Evolutionary conservation across 148 eudicot genomes (phyloP).

Genomic region (Amaranthus cruentus): DNA sequence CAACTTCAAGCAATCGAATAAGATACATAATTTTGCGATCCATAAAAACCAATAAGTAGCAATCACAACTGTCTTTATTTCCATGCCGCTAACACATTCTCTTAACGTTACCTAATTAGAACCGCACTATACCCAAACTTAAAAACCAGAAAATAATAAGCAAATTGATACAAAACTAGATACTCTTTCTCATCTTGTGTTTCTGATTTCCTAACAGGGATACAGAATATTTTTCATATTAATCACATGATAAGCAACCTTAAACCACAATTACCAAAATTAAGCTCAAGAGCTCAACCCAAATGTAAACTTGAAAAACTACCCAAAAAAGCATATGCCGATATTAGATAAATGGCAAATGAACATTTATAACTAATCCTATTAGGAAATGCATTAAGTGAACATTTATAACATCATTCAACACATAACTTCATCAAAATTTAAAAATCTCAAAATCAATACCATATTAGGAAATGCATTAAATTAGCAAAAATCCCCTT

Average conservation of each 20-base stretch:
- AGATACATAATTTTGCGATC: background rate
- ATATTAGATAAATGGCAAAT: too few relatives aligned
- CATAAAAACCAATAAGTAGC: background rate
- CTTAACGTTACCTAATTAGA: background rate
- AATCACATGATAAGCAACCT: slow-evolving; percentile 14
- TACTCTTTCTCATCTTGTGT: background rate
- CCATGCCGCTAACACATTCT: background rate
- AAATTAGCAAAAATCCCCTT: slow-evolving; percentile 19
- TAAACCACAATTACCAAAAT: background rate
- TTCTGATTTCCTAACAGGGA: background rate
- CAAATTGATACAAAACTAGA: background rate
- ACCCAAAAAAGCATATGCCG: background rate
- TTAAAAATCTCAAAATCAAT: too few relatives aligned
- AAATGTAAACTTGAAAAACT: background rate
- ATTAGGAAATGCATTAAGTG: too few relatives aligned
- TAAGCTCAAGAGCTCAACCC: background rate
- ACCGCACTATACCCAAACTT: background rate
- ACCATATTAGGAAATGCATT: background rate
- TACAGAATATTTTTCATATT: background rate
- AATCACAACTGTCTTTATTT: slow-evolving; percentile 2
- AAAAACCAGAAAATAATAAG: background rate
- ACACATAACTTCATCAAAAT: too few relatives aligned
- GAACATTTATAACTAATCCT: too few relatives aligned
- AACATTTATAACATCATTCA: too few relatives aligned
- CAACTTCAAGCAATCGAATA: background rate